A percentile compares a stretch with the other conserved stretches of the same genome.
Conservation (phyloP, 2,329 filamentous ascomycete genomes). For the Calonectria montana region DNA sequence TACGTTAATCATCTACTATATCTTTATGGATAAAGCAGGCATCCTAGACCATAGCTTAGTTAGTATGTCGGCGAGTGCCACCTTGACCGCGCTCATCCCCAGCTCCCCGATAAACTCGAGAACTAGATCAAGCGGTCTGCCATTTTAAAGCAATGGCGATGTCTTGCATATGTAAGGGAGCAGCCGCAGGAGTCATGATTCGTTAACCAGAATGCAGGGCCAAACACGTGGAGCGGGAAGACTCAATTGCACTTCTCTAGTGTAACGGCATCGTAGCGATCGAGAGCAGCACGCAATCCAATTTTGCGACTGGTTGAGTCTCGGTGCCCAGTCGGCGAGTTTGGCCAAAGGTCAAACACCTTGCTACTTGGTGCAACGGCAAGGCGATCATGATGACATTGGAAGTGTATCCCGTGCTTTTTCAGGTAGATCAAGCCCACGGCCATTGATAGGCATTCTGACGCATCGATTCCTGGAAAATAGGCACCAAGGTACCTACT, state of each 20-base stretch:
- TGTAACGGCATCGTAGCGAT: background rate
- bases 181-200: background rate
- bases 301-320: background rate
- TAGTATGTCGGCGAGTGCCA: background rate
- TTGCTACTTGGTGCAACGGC: background rate
- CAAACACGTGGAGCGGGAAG: slow-evolving; percentile 14
- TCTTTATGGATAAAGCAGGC: slow-evolving; percentile 5
- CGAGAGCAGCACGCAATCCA: background rate
- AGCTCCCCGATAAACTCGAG: background rate
- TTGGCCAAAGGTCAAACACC: background rate
- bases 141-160: background rate
- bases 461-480: background rate
- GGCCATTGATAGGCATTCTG: too few relatives aligned
- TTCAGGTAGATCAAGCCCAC: background rate
- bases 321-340: background rate
- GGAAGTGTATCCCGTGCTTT: background rate
- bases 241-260: background rate
- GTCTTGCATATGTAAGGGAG: slow-evolving; percentile 7
- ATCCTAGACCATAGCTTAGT: background rate
- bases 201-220: background rate
- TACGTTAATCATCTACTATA: background rate
- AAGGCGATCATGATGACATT: background rate
- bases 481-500: background rate
- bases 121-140: background rate
- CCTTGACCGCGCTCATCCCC: background rate